These are phyloP conservation scores for Cytospora leucostoma DNA, from an alignment of 2,329 filamentous ascomycete genomes.

Conservation along the genomic window DNA sequence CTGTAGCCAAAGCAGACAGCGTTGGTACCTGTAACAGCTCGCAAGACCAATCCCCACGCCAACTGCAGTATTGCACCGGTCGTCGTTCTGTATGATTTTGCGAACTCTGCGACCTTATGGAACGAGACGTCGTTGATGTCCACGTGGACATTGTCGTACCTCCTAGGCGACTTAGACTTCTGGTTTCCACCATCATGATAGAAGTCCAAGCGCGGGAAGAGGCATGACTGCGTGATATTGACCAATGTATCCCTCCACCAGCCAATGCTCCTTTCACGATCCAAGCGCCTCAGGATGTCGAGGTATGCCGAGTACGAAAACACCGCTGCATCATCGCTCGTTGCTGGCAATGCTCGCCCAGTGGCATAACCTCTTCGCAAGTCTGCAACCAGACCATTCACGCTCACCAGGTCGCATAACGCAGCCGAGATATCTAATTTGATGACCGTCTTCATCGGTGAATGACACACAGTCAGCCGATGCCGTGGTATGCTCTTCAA, in stretches of 20 bases:
- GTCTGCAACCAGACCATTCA: slow-evolving; percentile 50
- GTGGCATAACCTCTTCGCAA: slow-evolving; percentile 48
- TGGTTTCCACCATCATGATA: slow-evolving; percentile 27
- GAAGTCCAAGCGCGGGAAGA: slow-evolving; percentile 46
- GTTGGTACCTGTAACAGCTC: slow-evolving; percentile 54
- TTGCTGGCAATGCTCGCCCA: slow-evolving; percentile 38
- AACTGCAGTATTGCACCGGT: slow-evolving; percentile 55
- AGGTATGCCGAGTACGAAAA: slow-evolving; percentile 44
- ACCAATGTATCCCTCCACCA: slow-evolving; percentile 49
- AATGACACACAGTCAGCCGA: slow-evolving; percentile 52
- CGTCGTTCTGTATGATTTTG: slow-evolving; percentile 43
- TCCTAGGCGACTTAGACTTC: slow-evolving; percentile 25
- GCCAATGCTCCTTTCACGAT: slow-evolving; percentile 40
- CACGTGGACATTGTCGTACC: slow-evolving; percentile 41
- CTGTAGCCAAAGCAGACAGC: slow-evolving; percentile 58
- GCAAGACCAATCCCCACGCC: slow-evolving; percentile 61
- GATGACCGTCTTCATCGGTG: slow-evolving; percentile 45
- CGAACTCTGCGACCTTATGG: slow-evolving; percentile 47
- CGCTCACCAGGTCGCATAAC: slow-evolving; percentile 51
- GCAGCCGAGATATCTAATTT: slow-evolving; percentile 55
- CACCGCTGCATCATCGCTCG: slow-evolving; percentile 32
- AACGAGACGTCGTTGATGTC: slow-evolving; percentile 43
- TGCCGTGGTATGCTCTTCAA: slow-evolving; percentile 46
- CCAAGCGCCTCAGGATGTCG: slow-evolving; percentile 39
- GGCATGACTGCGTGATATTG: slow-evolving; percentile 42